These are phyloP conservation scores for Cryptococcus neoformans DNA, from an alignment of 1,284 basidiomycete genomes.

Conservation along the genomic window DNA sequence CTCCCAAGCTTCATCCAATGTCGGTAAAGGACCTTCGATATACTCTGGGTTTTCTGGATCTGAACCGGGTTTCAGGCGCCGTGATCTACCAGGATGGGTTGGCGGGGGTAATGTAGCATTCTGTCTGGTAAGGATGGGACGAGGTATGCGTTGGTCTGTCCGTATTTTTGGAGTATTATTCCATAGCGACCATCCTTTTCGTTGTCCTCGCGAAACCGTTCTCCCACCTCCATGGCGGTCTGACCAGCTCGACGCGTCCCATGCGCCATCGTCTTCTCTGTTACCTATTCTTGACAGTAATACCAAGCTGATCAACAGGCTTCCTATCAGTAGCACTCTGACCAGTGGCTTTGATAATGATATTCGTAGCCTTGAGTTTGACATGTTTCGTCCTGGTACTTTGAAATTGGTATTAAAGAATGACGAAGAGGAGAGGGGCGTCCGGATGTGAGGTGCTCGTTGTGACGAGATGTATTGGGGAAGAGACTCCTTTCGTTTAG, in stretches of 20 bases:
- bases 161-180: not conserved
- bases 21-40: constrained; percentile 23
- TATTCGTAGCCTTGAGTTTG: not conserved
- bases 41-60: constrained; percentile 24
- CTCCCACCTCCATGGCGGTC: constrained; percentile 13
- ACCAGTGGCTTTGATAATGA: constrained; percentile 15
- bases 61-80: constrained; percentile 16
- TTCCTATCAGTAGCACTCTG: constrained; percentile 5
- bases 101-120: constrained; percentile 1
- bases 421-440: not conserved
- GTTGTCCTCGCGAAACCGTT: not conserved
- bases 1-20: constrained; percentile 34
- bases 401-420: constrained; percentile 11
- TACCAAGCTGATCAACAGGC: constrained; percentile 1
- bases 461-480: no score
- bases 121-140: not conserved
- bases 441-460: no score
- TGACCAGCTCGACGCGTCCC: constrained; percentile 30
- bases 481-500: no score
- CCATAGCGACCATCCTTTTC: not conserved
- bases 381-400: not conserved
- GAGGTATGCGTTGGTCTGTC: not conserved
- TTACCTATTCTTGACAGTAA: constrained; percentile 8
- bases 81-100: constrained; percentile 14
- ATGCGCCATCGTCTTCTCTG: constrained; percentile 21